Conservation (phyloP, 129 eudicot species). For the Glebionis coronaria region DNA sequence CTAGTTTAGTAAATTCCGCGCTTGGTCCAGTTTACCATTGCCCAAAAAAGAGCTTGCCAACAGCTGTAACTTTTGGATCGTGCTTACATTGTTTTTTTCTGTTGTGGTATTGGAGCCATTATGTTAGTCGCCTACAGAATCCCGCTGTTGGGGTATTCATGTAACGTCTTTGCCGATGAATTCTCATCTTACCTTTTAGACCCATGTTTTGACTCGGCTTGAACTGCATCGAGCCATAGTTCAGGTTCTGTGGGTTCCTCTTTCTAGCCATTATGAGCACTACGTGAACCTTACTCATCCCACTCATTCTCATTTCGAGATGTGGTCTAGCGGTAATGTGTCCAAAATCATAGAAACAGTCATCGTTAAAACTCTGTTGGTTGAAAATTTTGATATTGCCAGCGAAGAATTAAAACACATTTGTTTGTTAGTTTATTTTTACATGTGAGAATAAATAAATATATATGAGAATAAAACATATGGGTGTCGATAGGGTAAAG, state of each 20-base stretch:
- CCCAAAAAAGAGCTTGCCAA: conserved; percentile 93
- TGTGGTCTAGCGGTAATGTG: too few species aligned
- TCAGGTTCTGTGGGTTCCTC: conserved; percentile 78
- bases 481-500: too few species aligned
- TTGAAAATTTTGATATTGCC: too few species aligned
- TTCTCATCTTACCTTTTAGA: conserved; percentile 76
- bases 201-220: conserved; percentile 76
- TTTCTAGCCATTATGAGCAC: conserved; percentile 85
- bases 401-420: too few species aligned
- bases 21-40: conserved; percentile 84
- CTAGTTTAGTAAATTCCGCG: conserved; percentile 72
- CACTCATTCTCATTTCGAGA: conserved; percentile 73
- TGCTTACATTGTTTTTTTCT: conserved; percentile 39
- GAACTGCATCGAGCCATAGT: conserved; percentile 85
- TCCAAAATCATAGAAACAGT: too few species aligned
- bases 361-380: too few species aligned
- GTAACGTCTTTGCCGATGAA: conserved; percentile 86
- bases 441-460: too few species aligned
- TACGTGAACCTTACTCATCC: conserved; percentile 79
- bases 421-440: too few species aligned
- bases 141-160: conserved; percentile 85
- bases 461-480: too few species aligned
- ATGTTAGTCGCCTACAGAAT: conserved; percentile 98
- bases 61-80: conserved; percentile 77
- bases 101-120: conserved; percentile 63